A percentile compares a stretch with the other conserved stretches of the same genome.
Conservation (phyloP, 352 stramenopile species). For the Saprolegnia diclina region DNA sequence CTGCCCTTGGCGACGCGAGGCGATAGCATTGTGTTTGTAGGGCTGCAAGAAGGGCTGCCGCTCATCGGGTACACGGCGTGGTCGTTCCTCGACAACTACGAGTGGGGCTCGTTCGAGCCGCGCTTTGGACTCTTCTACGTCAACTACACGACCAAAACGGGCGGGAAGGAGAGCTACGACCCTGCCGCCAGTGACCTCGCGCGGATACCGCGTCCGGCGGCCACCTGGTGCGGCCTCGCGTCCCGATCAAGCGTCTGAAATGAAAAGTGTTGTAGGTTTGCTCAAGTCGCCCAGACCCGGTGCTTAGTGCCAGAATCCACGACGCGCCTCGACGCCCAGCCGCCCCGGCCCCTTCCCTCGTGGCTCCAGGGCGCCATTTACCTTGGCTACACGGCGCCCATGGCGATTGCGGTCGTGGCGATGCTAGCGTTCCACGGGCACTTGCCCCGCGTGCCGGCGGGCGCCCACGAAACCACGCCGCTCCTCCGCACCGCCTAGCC, state of each 20-base stretch:
- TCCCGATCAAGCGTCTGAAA: background rate
- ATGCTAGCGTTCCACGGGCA: background rate
- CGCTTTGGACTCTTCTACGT: conserved; percentile 66
- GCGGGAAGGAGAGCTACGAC: conserved; percentile 34
- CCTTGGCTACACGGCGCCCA: conserved; percentile 7
- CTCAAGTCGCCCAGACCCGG: conserved; percentile 44
- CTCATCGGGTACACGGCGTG: conserved; percentile 91
- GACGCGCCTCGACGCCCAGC: background rate
- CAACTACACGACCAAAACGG: conserved; percentile 40
- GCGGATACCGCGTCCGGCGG: conserved; percentile 42
- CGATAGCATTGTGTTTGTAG: no score
- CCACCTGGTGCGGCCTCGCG: conserved; percentile 42
- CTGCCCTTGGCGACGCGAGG: no score
- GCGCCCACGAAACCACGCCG: conserved; percentile 4
- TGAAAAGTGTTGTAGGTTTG: conserved; percentile 5
- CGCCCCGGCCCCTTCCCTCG: background rate
- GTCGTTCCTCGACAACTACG: conserved; percentile 93
- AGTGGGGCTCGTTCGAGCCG: conserved; percentile 80
- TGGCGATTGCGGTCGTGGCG: conserved; percentile 4
- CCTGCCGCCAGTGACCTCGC: conserved; percentile 31
- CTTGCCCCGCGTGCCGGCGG: no score
- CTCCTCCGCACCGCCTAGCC: conserved; percentile 8
- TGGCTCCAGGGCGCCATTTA: conserved; percentile 6
- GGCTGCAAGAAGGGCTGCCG: conserved; percentile 41
- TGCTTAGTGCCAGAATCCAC: conserved; percentile 33